phyloP scores from a whole-genome alignment of 2,329 filamentous ascomycete genomes.

The Aspergillus tanneri region DNA sequence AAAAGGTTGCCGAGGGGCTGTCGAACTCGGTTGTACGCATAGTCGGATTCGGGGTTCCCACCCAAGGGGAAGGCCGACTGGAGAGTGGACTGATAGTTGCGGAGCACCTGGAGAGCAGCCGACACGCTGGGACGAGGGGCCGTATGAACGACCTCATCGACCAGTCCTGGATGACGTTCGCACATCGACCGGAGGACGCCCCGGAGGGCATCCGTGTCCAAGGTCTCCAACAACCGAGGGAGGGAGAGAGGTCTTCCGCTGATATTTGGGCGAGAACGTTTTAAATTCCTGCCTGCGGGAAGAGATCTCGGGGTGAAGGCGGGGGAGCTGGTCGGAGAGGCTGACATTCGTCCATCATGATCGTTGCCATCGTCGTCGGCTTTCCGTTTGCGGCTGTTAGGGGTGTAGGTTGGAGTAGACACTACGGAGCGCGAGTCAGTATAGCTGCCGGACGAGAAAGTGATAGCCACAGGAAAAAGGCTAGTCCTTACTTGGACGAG shows the following conservation, averaged over 20 bases:
- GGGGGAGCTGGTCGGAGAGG: conserved; percentile 81
- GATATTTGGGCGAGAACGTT: conserved; percentile 67
- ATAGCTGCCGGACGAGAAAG: not conserved
- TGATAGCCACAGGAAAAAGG: conserved; percentile 9
- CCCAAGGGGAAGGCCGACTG: conserved; percentile 80
- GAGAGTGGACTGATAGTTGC: conserved; percentile 76
- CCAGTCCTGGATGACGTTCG: conserved; percentile 81
- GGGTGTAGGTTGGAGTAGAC: conserved; percentile 41
- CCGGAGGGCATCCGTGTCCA: conserved; percentile 80
- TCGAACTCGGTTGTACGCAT: conserved; percentile 89
- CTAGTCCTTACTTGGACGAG: conserved; percentile 55
- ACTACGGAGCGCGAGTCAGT: conserved; percentile 29
- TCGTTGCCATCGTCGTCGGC: conserved; percentile 68
- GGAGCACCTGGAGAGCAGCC: conserved; percentile 75
- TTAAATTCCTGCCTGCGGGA: conserved; percentile 65
- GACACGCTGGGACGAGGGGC: conserved; percentile 84
- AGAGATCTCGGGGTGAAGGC: conserved; percentile 69
- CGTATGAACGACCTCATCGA: conserved; percentile 75
- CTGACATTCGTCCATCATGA: conserved; percentile 80
- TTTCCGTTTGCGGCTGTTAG: conserved; percentile 73
- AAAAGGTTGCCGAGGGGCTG: conserved; percentile 76
- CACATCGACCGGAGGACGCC: conserved; percentile 87
- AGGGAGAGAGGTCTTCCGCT: conserved; percentile 65
- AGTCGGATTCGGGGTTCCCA: conserved; percentile 81
- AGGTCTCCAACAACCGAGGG: conserved; percentile 84